These are phyloP conservation scores for Xylaria hypoxylon DNA, from an alignment of 2,329 filamentous ascomycete genomes.

Conservation along the genomic window DNA sequence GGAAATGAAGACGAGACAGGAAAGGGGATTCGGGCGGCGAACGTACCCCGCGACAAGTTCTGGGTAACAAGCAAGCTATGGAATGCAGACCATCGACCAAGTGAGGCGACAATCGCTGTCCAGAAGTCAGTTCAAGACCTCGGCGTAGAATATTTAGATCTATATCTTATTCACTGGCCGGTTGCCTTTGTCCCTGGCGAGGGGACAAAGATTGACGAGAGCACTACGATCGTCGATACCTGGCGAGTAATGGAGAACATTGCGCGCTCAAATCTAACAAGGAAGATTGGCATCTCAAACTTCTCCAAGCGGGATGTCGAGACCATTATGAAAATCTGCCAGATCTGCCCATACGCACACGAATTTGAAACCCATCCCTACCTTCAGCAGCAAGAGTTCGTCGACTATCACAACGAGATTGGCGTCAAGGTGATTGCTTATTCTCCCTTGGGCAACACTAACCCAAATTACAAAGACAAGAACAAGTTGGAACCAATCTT, in stretches of 20 bases:
- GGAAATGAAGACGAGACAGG: constrained; percentile 62
- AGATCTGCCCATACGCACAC: constrained; percentile 66
- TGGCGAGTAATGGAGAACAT: constrained; percentile 70
- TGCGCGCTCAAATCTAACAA: constrained; percentile 62
- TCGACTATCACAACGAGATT: constrained; percentile 58
- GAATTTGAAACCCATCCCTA: constrained; percentile 68
- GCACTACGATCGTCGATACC: constrained; percentile 56
- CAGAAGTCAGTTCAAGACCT: constrained; percentile 60
- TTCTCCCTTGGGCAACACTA: constrained; percentile 65
- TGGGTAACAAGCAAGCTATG: constrained; percentile 59
- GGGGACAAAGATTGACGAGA: constrained; percentile 46
- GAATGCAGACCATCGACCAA: constrained; percentile 49
- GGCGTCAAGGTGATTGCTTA: constrained; percentile 59
- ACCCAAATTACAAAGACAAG: constrained; percentile 58
- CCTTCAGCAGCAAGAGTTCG: constrained; percentile 62
- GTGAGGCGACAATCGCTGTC: constrained; percentile 58
- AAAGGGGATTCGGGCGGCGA: constrained; percentile 59
- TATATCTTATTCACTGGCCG: constrained; percentile 63
- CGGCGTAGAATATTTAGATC: constrained; percentile 62
- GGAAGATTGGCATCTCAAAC: constrained; percentile 72
- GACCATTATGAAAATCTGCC: constrained; percentile 55
- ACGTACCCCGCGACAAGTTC: constrained; percentile 65
- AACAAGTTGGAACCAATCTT: constrained; percentile 50
- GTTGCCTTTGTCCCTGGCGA: constrained; percentile 52
- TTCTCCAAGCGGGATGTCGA: constrained; percentile 60